phyloP scores from a whole-genome alignment of 208 protist species.

The Leishmania major region DNA sequence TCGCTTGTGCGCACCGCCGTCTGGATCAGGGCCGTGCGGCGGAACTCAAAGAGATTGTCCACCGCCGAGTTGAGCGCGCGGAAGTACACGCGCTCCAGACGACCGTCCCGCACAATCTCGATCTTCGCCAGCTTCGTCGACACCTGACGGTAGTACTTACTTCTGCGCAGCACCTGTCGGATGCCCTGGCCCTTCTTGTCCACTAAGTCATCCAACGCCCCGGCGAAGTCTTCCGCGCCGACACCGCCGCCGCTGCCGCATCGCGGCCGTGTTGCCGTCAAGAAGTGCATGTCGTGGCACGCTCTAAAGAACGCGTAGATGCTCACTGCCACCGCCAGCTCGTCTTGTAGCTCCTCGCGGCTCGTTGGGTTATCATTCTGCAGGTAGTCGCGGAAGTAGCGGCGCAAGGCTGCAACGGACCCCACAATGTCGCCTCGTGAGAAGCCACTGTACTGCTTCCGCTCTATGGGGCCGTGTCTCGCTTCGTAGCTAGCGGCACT shows the following conservation, averaged over 20 bases:
- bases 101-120: constrained; percentile 55
- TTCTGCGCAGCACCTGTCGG: constrained; percentile 48
- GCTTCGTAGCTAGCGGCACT: constrained; percentile 45
- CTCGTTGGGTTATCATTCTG: constrained; percentile 36
- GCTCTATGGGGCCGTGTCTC: constrained; percentile 34
- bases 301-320: constrained; percentile 72
- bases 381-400: constrained; percentile 49
- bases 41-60: constrained; percentile 44
- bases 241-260: not conserved
- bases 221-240: constrained; percentile 3
- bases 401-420: constrained; percentile 23
- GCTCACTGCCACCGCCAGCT: constrained; percentile 49
- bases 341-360: constrained; percentile 54
- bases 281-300: constrained; percentile 57
- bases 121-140: constrained; percentile 59
- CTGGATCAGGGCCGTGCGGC: constrained; percentile 37
- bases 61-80: constrained; percentile 42
- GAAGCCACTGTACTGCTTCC: constrained; percentile 29
- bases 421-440: constrained; percentile 32
- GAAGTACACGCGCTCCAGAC: constrained; percentile 77
- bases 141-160: constrained; percentile 38
- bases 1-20: constrained; percentile 54
- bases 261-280: constrained; percentile 18
- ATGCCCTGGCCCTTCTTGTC: constrained; percentile 56
- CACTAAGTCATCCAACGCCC: constrained; percentile 40